Conservation (phyloP, 768 basidiomycete genomes). For the Leccinum variicolor region DNA sequence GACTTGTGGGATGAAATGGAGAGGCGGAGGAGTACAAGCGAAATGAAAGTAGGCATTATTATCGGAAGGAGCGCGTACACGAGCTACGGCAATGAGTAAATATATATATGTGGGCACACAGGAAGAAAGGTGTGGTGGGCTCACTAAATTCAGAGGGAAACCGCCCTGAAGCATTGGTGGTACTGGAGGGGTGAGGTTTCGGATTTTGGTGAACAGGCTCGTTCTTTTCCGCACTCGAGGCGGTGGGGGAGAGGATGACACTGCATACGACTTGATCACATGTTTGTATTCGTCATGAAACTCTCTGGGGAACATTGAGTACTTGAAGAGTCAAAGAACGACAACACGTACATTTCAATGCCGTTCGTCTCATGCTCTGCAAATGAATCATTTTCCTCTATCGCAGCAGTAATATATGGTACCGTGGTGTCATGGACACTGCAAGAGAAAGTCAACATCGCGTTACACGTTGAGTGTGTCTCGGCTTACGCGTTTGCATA, state of each 20-base stretch:
- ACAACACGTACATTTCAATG: constrained; percentile 52
- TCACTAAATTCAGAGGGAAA: constrained; percentile 72
- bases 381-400: constrained; percentile 69
- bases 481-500: constrained; percentile 73
- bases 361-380: constrained; percentile 51
- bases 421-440: constrained; percentile 78
- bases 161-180: constrained; percentile 56
- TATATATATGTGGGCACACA: background rate
- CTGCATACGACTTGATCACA: constrained; percentile 50
- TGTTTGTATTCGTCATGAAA: constrained; percentile 54
- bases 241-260: constrained; percentile 44
- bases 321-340: constrained; percentile 1
- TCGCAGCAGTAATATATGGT: constrained; percentile 75
- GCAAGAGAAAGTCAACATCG: background rate
- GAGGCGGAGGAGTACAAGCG: constrained; percentile 54
- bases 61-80: constrained; percentile 59
- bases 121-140: constrained; percentile 19
- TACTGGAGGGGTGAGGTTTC: constrained; percentile 41
- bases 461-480: background rate
- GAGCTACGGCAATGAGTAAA: constrained; percentile 34
- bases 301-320: constrained; percentile 37
- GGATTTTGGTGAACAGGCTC: constrained; percentile 44
- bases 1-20: constrained; percentile 57
- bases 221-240: constrained; percentile 37
- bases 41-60: constrained; percentile 57